phyloP scores from a whole-genome alignment of 805 yeast species.

The Ogataea trehalophila region DNA sequence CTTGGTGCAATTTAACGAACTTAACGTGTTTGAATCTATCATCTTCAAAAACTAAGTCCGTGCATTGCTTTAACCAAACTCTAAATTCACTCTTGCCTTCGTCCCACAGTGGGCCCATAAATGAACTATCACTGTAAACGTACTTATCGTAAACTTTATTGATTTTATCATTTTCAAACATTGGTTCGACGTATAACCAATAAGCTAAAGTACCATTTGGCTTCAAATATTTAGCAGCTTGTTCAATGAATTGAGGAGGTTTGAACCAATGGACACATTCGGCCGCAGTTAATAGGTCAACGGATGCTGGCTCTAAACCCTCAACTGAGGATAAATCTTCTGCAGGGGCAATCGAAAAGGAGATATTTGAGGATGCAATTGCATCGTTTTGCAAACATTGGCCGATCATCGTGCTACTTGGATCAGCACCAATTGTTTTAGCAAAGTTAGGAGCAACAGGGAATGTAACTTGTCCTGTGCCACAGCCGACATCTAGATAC shows the following conservation, averaged over 20 bases:
- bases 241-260: slow-evolving; percentile 31
- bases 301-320: slow-evolving; percentile 24
- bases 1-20: slow-evolving; percentile 14
- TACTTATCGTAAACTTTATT: slow-evolving; percentile 47
- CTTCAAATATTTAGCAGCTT: slow-evolving; percentile 45
- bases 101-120: slow-evolving; percentile 45
- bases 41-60: slow-evolving; percentile 7
- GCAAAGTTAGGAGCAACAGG: slow-evolving; percentile 42
- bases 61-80: slow-evolving; percentile 24
- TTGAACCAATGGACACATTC: slow-evolving; percentile 81
- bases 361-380: slow-evolving; percentile 7
- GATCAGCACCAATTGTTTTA: slow-evolving; percentile 59
- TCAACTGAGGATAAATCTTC: slow-evolving; percentile 24
- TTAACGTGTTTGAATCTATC: slow-evolving; percentile 29
- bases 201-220: slow-evolving; percentile 63
- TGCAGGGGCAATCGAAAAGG: slow-evolving; percentile 20
- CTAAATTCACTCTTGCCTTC: slow-evolving; percentile 40
- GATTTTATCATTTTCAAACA: slow-evolving; percentile 45
- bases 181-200: slow-evolving; percentile 74
- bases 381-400: slow-evolving; percentile 31
- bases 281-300: slow-evolving; percentile 68
- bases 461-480: slow-evolving; percentile 70
- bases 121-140: slow-evolving; percentile 42
- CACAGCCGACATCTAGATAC: slow-evolving; percentile 68
- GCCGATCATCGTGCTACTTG: slow-evolving; percentile 51